Evolutionary conservation across 2,329 filamentous ascomycete genomes (phyloP).

Genomic region (Fusarium sp.): DNA sequence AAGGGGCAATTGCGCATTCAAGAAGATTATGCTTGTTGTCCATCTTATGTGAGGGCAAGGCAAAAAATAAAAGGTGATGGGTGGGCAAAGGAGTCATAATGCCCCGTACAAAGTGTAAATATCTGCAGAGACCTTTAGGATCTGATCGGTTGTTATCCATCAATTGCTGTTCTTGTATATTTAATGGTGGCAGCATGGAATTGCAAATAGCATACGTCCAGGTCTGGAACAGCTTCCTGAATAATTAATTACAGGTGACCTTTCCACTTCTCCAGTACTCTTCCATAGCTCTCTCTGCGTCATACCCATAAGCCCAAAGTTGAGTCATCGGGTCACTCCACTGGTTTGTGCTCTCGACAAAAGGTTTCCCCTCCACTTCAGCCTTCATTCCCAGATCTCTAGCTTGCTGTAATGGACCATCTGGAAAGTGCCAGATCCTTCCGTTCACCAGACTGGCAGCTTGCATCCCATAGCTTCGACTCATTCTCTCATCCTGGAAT

Average conservation of each 20-base stretch:
- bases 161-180: no score
- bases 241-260: rapidly evolving
- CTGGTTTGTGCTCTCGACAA: constrained; percentile 13
- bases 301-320: constrained; percentile 12
- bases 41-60: no score
- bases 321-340: constrained; percentile 11
- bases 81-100: no score
- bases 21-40: no score
- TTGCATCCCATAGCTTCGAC: constrained; percentile 14
- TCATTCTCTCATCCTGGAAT: constrained; percentile 12
- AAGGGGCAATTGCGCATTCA: rapidly evolving
- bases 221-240: rapidly evolving
- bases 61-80: no score
- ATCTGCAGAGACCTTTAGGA: no score
- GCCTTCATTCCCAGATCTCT: constrained; percentile 8
- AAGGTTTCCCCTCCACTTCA: background rate
- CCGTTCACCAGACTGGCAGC: constrained; percentile 4
- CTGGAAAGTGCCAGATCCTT: constrained; percentile 9
- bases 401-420: background rate
- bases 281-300: background rate
- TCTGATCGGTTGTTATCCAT: no score
- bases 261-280: background rate
- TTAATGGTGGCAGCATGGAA: no score
- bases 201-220: rapidly evolving
- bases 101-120: no score